Evolutionary conservation across 2,329 filamentous ascomycete species (phyloP).

Genomic region (Chrysosphaeria jannelii): DNA sequence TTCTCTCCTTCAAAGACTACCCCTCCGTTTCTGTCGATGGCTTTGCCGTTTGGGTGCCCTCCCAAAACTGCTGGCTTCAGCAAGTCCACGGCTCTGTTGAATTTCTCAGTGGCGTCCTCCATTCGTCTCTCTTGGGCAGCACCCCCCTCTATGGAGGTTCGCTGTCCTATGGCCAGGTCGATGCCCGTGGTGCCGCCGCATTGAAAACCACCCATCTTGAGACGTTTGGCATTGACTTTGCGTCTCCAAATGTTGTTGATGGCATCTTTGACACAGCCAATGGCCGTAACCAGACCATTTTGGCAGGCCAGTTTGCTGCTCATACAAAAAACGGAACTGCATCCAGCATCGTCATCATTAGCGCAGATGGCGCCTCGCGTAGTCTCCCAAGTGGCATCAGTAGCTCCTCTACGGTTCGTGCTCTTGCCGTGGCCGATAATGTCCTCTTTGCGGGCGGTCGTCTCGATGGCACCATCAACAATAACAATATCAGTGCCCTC

Average conservation of each 20-base stretch:
- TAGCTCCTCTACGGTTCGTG: conserved; percentile 41
- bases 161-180: conserved; percentile 43
- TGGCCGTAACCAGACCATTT: conserved; percentile 50
- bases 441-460: conserved; percentile 59
- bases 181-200: conserved; percentile 40
- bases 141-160: conserved; percentile 57
- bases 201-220: conserved; percentile 24
- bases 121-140: conserved; percentile 30
- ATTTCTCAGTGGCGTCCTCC: conserved; percentile 40
- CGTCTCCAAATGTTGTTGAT: conserved; percentile 24
- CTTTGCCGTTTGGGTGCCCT: conserved; percentile 80
- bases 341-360: too few relatives aligned
- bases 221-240: conserved; percentile 24
- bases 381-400: conserved; percentile 39
- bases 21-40: conserved; percentile 31
- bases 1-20: conserved; percentile 36
- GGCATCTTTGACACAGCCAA: conserved; percentile 42
- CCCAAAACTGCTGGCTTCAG: conserved; percentile 59
- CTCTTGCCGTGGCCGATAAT: conserved; percentile 35
- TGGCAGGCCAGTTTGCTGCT: conserved; percentile 65
- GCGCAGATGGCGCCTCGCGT: conserved; percentile 28
- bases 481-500: conserved; percentile 35
- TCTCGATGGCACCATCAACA: conserved; percentile 38
- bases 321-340: conserved; percentile 32
- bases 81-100: conserved; percentile 38